Evolutionary conservation across 192 early-diverging fungal species (phyloP), one percentile per base, ranked within the genome.

Genomic region (Lunasporangiospora selenospora): DNA sequence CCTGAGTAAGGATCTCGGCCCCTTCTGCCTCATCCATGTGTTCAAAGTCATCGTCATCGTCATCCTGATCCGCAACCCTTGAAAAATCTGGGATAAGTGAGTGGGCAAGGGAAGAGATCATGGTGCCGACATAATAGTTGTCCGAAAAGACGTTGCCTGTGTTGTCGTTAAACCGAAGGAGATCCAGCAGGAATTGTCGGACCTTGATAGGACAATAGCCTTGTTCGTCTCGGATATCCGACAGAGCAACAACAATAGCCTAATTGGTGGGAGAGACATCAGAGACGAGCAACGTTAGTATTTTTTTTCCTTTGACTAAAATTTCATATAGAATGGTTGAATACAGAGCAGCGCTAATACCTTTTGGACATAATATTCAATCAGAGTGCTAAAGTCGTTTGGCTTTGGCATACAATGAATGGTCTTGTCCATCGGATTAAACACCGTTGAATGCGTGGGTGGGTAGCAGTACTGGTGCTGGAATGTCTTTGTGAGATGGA

Each of bases 91-190:
- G 82, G 27, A 91, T 78, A 13, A 94, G 75, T 0, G 87, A 62
- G 60, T 90, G 81, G 18, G 85, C 88, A 27, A 94, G 65, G 0
- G 88, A 83, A 11, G 80, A 83, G n/a, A 96, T 86, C n/a, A 95
- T 64, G 1, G 81, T 81, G 11, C 87, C 80, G 19, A 96, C 67
- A 56, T 88, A 97, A 53, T 90, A 92, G 54, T 83, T 81, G 53
- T 97, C 95, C 1, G 93, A 87, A 41, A 87, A 94, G 78, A 80
- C 75, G 67, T 97, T 98, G 44, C 89, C 88, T 42, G 90, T 88
- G 63, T 98, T 99, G 76, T 98, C 95, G 75, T 99, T 99, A 77
- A 89, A 94, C 38, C 85, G 77, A 48, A 98, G 79, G n/a, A 95
- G 76, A 27, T 88, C 84, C 49, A 95, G 54, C 30, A 99, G 54